Base-by-base conservation (phyloP, 2,329 filamentous ascomycete genomes). In the Pezizomycotina sp. region DNA sequence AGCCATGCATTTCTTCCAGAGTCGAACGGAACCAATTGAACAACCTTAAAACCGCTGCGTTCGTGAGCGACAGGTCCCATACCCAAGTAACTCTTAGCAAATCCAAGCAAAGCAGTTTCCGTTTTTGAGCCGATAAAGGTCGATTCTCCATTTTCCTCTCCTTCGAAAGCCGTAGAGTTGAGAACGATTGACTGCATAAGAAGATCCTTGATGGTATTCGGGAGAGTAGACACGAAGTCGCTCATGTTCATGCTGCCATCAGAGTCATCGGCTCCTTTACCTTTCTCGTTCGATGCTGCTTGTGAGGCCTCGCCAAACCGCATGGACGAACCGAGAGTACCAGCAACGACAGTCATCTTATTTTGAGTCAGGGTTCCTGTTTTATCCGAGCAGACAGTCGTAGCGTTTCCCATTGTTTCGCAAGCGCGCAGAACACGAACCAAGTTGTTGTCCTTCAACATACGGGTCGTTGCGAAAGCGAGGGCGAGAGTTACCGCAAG, bases 341-440 rank as follows among this genome's bases (percentile, higher is more conserved):
- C 58, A 14, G 56, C 51, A 20, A 54, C 50, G 3, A 60, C 56
- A 5, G 56, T 60, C 59, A 62, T 62, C 45, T 60, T 60, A 52
- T 62, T 62, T 31, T 77, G 74, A 0, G 76, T 81, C 12, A 81
- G 58, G 4, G 76, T 81, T 31, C 76, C 76, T 1, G 76, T 81
- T 57, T 81, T 81, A 55, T 81, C 79, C 3, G 78, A 83, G 56
- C 79, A 86, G 22, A 86, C 75, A 0, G 77, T 77, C 2, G 71
- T 75, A 18, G 71, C 71, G 48, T 77, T 77, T 4, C 73, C 73
- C 72, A 77, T 77, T 3, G 72, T 75, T 54, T 78, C 74, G 52
- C 72, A 77, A 40, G 73, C 73, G 39, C 70, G 65, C 18, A 78
- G 60, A 21, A 74, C 61, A 38, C 73, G 69, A n/a, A 78, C 74